Evolutionary conservation across 371 early-diverging fungal genomes (phyloP), one percentile per base, ranked within the genome.

Genomic region (Mucor indicus): DNA sequence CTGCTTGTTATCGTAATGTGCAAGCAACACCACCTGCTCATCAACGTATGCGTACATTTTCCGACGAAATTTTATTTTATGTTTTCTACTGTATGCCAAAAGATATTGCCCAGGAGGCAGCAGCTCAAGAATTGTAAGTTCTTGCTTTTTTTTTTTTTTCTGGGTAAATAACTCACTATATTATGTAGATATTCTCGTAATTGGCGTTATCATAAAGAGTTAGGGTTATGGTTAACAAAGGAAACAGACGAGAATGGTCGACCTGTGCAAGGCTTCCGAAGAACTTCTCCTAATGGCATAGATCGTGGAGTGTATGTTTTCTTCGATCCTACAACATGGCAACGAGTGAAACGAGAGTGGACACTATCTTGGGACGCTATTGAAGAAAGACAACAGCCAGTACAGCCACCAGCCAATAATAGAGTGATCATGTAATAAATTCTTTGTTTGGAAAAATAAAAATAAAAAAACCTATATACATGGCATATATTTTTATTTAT

Each of bases 11-110:
- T 57, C 60, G 60, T 46, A 83, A 77, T 38, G 82, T 81, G 6
- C 81, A 79, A 44, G 72, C 77, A 17, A 83, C 88, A 41, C 89
- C 89, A 44, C 81, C 85, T 24, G 80, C 86, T n/a, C 77, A 83
- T 48, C 69, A 76, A 47, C 86, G 83, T 48, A 77, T 95, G 44
- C 55, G 74, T 19, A 66, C 78, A 7, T 80, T 92, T 22, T 69
- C 83, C 33, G 97, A 96, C 38, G 95, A 96, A 56, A 92, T 96
- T 7, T 77, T 98, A 42, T 93, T 98, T 58, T 96, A 95, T 75
- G 83, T 94, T 27, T 98, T 98, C 69, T 96, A 98, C 69, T 80
- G 93, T 11, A 79, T 91, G 77, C 92, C 94, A 23, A 78, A 87
- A 38, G 92, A 93, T 47, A 79, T 85, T 46, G 58, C 92, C 29